Base-by-base conservation (phyloP, 192 early-diverging fungal species). In the Powellomyces hirtus region DNA sequence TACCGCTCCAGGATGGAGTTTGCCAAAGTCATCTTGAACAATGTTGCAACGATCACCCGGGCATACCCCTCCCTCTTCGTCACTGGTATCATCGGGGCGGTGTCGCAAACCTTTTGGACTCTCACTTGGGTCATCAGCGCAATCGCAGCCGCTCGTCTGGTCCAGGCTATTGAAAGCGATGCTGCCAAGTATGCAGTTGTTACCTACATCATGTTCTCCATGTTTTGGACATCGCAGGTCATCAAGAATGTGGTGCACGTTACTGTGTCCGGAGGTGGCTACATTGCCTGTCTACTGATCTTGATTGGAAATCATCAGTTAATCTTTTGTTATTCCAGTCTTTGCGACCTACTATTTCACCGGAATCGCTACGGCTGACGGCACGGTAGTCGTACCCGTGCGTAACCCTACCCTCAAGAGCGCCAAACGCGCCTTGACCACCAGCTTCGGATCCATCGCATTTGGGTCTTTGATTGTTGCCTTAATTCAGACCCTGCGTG, bases 321-420 rank as follows among this genome's bases (percentile, higher is more conserved):
- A 3, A 16, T 16, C 4, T 49, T 2, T 49, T 49, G n/a, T 2
- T 16, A 30, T 20, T 62, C 6, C 33, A 64, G 81, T 89, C 2
- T 92, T 91, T 67, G 85, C 87, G 27, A 90, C 92, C 1, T 82
- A 83, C 74, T 94, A 87, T 79, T 92, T 91, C 70, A 78, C 85
- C 8, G 88, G 85, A 13, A 79, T 75, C 29, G 22, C 53, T 24
- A 70, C 74, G 5, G 75, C 81, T 6, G 79, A 75, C 51, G 86
- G 83, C 34, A 74, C 78, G 8, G 81, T 90, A 29, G 80, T 76
- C 11, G 76, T 86, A 2, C 72, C 77, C 3, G 73, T 77, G 46
- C 73, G 75, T 13, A 68, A 86, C 72, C 81, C 74, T 49, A 91
- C 79, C 53, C 75, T 79, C 26, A 83, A 86, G 33, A 81, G 89